Evolutionary conservation across 441 rosid genomes (phyloP).

Genomic region (Rhodomyrtus psidioides): DNA sequence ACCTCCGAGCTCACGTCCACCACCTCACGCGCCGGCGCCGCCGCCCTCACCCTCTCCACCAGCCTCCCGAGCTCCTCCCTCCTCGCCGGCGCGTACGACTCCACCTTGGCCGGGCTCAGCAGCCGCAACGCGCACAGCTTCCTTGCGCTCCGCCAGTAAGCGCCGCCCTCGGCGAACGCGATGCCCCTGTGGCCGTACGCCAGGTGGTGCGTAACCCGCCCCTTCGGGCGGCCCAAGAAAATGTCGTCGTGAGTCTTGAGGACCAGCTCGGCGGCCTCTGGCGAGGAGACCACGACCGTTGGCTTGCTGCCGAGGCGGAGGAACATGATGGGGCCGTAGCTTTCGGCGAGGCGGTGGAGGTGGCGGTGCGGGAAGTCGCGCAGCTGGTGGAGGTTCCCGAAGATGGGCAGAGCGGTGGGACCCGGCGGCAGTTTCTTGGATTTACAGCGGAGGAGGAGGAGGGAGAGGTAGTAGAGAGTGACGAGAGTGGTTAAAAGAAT

Average conservation of each 20-base stretch:
- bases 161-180: background rate
- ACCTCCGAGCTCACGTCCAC: background rate
- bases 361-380: background rate
- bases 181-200: background rate
- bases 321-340: conserved; percentile 5
- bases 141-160: background rate
- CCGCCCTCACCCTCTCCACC: background rate
- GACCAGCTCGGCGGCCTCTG: conserved; percentile 1
- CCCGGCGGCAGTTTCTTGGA: background rate
- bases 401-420: background rate
- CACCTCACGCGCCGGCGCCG: background rate
- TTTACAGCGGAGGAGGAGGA: background rate
- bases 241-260: conserved; percentile 4
- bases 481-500: background rate
- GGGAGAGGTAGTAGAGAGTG: background rate
- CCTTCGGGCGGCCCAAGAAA: conserved; percentile 1
- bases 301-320: conserved; percentile 1
- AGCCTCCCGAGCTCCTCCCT: background rate
- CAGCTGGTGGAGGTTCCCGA: conserved; percentile 9
- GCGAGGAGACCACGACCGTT: background rate
- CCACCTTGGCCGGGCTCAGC: background rate
- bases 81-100: background rate
- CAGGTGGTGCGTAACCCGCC: background rate
- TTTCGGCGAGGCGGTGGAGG: background rate
- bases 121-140: background rate